Evolutionary conservation across 331 rosid species (phyloP).

Genomic region (Dryas integrifolia): DNA sequence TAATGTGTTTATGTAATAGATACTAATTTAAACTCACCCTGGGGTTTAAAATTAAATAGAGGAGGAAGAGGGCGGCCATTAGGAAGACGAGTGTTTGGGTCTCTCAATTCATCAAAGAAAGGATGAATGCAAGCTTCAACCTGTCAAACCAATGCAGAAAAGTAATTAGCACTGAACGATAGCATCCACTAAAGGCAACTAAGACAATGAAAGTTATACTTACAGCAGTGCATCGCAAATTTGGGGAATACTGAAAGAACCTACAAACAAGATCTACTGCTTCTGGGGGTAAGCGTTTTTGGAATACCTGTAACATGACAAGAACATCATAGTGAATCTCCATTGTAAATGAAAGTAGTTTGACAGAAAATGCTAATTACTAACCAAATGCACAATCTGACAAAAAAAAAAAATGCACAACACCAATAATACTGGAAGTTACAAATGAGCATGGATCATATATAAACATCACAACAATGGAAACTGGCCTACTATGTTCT

Average conservation of each 20-base stretch:
- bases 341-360: slow-evolving; percentile 13
- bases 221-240: slow-evolving; percentile 85
- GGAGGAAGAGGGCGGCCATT: slow-evolving; percentile 91
- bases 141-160: slow-evolving; percentile 32
- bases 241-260: slow-evolving; percentile 86
- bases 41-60: slow-evolving; percentile 69
- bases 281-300: slow-evolving; percentile 82
- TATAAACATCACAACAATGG: not conserved
- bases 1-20: not conserved
- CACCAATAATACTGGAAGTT: not conserved
- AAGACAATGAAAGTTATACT: slow-evolving; percentile 25
- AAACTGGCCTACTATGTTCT: not conserved
- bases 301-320: slow-evolving; percentile 58
- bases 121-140: slow-evolving; percentile 85
- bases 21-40: slow-evolving; percentile 39
- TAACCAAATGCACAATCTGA: not conserved
- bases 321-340: slow-evolving; percentile 20
- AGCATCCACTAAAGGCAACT: not conserved
- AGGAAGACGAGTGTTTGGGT: slow-evolving; percentile 77
- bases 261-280: slow-evolving; percentile 88
- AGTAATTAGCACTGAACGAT: not conserved
- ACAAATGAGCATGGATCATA: not conserved
- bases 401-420: not conserved
- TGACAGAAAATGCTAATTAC: not conserved
- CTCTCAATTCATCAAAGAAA: slow-evolving; percentile 78